Evolutionary conservation across 306 rosid species (phyloP).

Genomic region (Vicia villosa): DNA sequence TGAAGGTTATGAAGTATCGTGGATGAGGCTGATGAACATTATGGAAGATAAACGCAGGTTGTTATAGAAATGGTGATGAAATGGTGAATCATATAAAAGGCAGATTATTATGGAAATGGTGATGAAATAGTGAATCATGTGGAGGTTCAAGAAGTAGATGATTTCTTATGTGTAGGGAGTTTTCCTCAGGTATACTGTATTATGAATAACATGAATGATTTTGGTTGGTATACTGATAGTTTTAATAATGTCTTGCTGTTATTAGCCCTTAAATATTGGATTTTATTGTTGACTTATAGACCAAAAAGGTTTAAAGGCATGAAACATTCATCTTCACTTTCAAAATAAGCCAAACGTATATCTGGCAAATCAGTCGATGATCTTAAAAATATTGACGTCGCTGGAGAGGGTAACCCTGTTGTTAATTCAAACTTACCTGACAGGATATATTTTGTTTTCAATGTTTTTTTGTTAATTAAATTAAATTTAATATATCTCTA

Average conservation of each 20-base stretch:
- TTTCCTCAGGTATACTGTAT: slow-evolving; percentile 38
- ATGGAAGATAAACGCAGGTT: too few relatives aligned
- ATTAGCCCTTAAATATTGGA: slow-evolving; percentile 14
- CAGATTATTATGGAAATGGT: too few relatives aligned
- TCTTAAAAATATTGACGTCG: background rate
- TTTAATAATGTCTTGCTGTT: background rate
- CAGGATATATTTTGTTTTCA: slow-evolving; percentile 49
- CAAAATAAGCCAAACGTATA: slow-evolving; percentile 28
- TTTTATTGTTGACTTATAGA: slow-evolving; percentile 25
- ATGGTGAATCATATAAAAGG: too few relatives aligned
- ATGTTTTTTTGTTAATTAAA: slow-evolving; percentile 34
- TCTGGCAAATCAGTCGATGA: slow-evolving; percentile 24
- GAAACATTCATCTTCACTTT: slow-evolving; percentile 6
- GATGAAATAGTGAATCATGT: too few relatives aligned
- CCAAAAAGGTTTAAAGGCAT: slow-evolving; percentile 27
- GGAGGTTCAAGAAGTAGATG: too few relatives aligned
- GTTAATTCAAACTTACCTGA: slow-evolving; percentile 46
- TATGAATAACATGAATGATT: slow-evolving; percentile 15
- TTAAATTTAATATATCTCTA: too few relatives aligned
- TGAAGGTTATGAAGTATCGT: too few relatives aligned
- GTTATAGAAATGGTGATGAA: too few relatives aligned
- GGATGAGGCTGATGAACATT: too few relatives aligned
- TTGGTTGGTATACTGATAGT: slow-evolving; percentile 21
- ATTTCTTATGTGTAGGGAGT: slow-evolving; percentile 31
- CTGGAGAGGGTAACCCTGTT: slow-evolving; percentile 32